Evolutionary conservation across 2,329 filamentous ascomycete genomes (phyloP).

Genomic region (Xylaria arbuscula): DNA sequence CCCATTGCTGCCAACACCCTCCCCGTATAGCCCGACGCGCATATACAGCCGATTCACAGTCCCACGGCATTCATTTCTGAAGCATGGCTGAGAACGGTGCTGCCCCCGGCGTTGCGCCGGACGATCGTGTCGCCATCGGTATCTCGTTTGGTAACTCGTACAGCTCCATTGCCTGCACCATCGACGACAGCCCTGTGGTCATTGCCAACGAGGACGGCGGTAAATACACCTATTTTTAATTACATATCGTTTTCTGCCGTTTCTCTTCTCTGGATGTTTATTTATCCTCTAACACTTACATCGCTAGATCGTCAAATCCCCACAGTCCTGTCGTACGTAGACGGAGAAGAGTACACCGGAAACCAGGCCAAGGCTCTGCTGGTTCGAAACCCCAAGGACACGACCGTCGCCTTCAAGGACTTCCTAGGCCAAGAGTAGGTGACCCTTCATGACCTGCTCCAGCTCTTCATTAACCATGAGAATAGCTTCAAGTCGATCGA

Average conservation of each 20-base stretch:
- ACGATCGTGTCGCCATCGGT: constrained; percentile 81
- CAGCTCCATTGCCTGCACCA: constrained; percentile 94
- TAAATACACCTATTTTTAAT: constrained; percentile 54
- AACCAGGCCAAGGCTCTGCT: constrained; percentile 95
- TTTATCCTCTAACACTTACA: constrained; percentile 35
- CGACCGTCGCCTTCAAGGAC: constrained; percentile 94
- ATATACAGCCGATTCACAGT: neutral
- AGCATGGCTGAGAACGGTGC: constrained; percentile 51
- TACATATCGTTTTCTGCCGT: neutral
- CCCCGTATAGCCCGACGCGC: constrained; percentile 11
- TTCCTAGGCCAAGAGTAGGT: constrained; percentile 92
- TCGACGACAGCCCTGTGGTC: constrained; percentile 94
- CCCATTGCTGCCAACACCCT: constrained; percentile 22
- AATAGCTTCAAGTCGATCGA: constrained; percentile 91
- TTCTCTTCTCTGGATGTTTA: neutral
- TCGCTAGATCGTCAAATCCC: constrained; percentile 91
- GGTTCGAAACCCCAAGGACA: constrained; percentile 91
- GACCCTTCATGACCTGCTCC: constrained; percentile 10
- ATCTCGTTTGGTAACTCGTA: constrained; percentile 98
- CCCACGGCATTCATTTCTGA: constrained; percentile 2
- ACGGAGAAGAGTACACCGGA: constrained; percentile 96
- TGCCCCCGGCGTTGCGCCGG: constrained; percentile 61
- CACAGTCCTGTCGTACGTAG: constrained; percentile 91
- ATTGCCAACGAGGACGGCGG: constrained; percentile 99
- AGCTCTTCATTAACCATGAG: constrained; percentile 27